Base-by-base conservation (phyloP, 192 early-diverging fungal species). In the Backusella tuberculispora region DNA sequence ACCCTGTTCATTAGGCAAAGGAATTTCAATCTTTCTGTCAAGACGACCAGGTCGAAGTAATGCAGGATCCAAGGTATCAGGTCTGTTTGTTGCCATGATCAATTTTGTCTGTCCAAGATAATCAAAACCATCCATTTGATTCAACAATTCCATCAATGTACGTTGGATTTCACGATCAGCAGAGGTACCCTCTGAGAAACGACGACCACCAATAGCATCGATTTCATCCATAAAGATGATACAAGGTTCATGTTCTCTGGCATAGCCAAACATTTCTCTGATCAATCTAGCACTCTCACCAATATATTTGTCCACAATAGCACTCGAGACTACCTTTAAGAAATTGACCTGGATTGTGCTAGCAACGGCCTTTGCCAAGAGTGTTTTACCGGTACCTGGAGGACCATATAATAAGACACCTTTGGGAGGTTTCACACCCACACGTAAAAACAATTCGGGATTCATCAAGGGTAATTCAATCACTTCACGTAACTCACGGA, bases 161-260 rank as follows among this genome's bases (percentile, higher is more conserved):
- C 98, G 91, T 84, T 99, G 98, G 78, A 99, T 99, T 88, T 99
- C 98, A 76, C 97, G 92, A 90, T 99, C 98, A n/a, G 97, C 95
- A 69, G 95, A 97, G 17, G 97, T 99, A 80, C 97, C 97, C 79
- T 99, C 98, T 17, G 95, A 97, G 85, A 99, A 99, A 65, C 98
- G 91, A 50, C 97, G 89, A 10, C 97, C 97, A 83, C 97, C 98
- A 86, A 99, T 99, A 38, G 98, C 97, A 86, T 99, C 98, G 81
- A 99, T 98, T 81, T 99, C 98, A 84, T 99, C 98, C 97, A 99
- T 99, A 77, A 99, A 99, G 46, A 99, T 99, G 73, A 99, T 98
- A 85, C 98, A 99, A 12, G 98, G 98, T 77, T 99, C 96, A 82
- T 99, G 98, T 80, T 98, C 97, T 74, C 93, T 95, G 43, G 98